Evolutionary conservation across 2,329 filamentous ascomycete species (phyloP), one percentile per base, ranked within the genome.

Genomic region (Colletotrichum tropicicola): DNA sequence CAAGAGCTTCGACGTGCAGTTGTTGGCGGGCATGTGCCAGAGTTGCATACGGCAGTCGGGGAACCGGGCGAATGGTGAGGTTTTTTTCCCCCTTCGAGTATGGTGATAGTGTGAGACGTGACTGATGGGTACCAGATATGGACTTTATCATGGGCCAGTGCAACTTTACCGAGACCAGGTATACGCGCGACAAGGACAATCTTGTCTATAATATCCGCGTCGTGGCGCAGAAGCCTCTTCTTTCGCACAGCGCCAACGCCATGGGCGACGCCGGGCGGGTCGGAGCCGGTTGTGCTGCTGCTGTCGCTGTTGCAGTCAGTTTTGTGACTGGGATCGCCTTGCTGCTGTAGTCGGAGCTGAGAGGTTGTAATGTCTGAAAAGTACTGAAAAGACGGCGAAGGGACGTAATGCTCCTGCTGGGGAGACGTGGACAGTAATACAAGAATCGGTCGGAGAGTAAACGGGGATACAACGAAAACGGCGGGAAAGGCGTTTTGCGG

Each of bases 1-100:
- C 54, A 68, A 70, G 56, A 81, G 79, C 67, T 81, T 81, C 54
- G 71, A 81, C 47, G 79, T 81, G 12, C 70, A 74, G 32, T 66
- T 70, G 37, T 67, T 81, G n/a, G 75, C 77, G 6, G 77, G 72
- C 1, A 68, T 80, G 8, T 81, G 79, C 41, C 72, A 78, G 17
- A 77, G 78, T 55, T 81, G 79, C 61, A 77, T 81, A 35, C 57
- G 68, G 5, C 68, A 74, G 61, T 70, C 73, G 17, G 74, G 73
- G 0, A 65, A 77, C 59, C 57, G 67, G 23, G 69, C 73, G 10
- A 77, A 73, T 28, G 74, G 78, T 79, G 67, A 69, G 77, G 71
- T 23, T 10, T 43, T 8, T 51, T n/a, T 45, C 28, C 27, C 8
- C 15, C 10, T 48, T 9, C 2, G n/a, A n/a, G n/a, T n/a, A n/a